phyloP scores from a whole-genome alignment of 345 rosid species.

The Viola odorata region DNA sequence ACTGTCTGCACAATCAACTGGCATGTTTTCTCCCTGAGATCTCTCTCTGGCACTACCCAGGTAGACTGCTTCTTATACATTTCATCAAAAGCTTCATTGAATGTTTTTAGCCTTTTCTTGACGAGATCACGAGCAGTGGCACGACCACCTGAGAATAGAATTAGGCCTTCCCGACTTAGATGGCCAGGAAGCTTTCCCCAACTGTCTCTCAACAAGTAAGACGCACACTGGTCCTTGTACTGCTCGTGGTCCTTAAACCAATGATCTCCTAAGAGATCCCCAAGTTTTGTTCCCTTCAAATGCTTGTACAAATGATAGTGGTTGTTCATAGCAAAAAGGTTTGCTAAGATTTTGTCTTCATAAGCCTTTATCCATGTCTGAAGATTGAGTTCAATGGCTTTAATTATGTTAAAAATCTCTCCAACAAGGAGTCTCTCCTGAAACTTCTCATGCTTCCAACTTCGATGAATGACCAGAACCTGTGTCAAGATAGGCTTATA shows the following conservation, averaged over 20 bases:
- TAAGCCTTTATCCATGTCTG: constrained; percentile 81
- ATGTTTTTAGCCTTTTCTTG: constrained; percentile 77
- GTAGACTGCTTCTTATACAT: constrained; percentile 69
- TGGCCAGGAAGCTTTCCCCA: constrained; percentile 92
- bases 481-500: constrained; percentile 76
- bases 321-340: constrained; percentile 80
- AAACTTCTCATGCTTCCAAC: constrained; percentile 90
- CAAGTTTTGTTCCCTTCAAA: constrained; percentile 77
- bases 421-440: constrained; percentile 69
- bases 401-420: constrained; percentile 64
- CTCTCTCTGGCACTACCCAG: constrained; percentile 76
- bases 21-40: constrained; percentile 81
- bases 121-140: constrained; percentile 99
- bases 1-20: constrained; percentile 71
- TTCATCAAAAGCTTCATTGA: constrained; percentile 89
- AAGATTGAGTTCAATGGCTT: constrained; percentile 67
- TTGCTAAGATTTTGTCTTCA: constrained; percentile 49
- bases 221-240: constrained; percentile 59
- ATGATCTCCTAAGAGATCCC: constrained; percentile 68
- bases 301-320: constrained; percentile 88
- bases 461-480: constrained; percentile 75
- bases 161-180: constrained; percentile 91
- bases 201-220: constrained; percentile 66
- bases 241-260: constrained; percentile 90
- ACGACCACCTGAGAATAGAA: constrained; percentile 94